Evolutionary conservation across 2,329 filamentous ascomycete species (phyloP), one percentile per base, ranked within the genome.

Genomic region (Xylaria sp.): DNA sequence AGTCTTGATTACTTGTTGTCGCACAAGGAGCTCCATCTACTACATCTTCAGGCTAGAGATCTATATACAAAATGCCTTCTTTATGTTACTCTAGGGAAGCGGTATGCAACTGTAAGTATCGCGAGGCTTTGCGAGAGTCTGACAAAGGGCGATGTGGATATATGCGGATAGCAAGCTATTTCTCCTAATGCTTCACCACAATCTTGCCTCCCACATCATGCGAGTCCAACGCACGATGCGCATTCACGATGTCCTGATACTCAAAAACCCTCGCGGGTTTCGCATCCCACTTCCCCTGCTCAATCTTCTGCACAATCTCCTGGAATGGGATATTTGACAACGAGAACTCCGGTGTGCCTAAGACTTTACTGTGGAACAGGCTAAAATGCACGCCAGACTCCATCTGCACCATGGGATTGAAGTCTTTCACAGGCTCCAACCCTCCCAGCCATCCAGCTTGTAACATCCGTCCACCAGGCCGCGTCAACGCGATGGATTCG

Each of bases 391-490:
- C 81, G 0, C 81, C 82, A 26, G 77, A 76, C 17, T 78, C 77
- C 82, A 84, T 84, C 73, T 84, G 77, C 6, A 83, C 53, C 70
- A 84, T 77, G 2, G 81, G 82, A 67, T 83, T 83, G 73, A 83
- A 80, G 58, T 81, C 79, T 7, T 68, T 58, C 10, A 83, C 73
- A 0, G 81, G 81, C 1, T 71, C 79, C 26, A 83, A 63, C 0
- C 81, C 81, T n/a, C 82, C 82, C 1, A 83, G 68, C 75, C 79
- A 81, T 6, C 83, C 79, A 10, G 80, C 78, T 62, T 79, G 78
- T 42, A 77, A 74, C 59, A 83, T 77, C 13, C 79, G 68, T 0
- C 81, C 81, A 2, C 80, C 80, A 6, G 74, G 60, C 17, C 75
- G 76, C 10, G 76, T 76, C 36, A 82, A 67, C n/a, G 69, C 73